Base-by-base conservation (phyloP, 2,329 filamentous ascomycete species). In the Hymenoscyphus repandus region DNA sequence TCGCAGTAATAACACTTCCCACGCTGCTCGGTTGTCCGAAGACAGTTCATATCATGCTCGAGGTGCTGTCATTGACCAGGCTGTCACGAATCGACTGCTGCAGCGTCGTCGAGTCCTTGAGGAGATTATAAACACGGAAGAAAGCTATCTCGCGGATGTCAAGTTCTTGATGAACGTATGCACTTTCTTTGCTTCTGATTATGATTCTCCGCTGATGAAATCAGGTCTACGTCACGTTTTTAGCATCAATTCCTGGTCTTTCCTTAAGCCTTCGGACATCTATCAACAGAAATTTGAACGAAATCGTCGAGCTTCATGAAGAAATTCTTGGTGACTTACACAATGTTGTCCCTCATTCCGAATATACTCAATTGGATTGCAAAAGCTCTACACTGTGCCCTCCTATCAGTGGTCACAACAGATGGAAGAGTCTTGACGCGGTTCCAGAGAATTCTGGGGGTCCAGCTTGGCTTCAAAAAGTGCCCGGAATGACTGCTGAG, bases 91-190 rank as follows among this genome's bases (percentile, higher is more conserved):
- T 58, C 81, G 91, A 47, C 81, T 89, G 1, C 69, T 87, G 17
- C 86, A 90, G 62, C 81, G 93, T 54, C 82, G 89, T 12, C 83
- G 85, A 55, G 83, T 95, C 36, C 70, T 97, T 33, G 88, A 93
- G 64, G 93, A 97, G 69, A 73, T 97, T 45, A 82, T 96, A 54
- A 79, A 72, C 50, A 95, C 91, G 0, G 93, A 97, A 68, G 87
- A 93, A 65, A 82, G 85, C 62, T 97, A 97, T 66, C 84, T 97
- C 60, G 82, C 85, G 13, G 92, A 96, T 62, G 70, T 97, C 51
- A 89, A 89, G 61, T 90, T 93, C 58, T 74, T 97, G 52, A 86
- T 87, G 66, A 90, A 95, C 69, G 91, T 92, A 72, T 65, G 82
- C 63, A 71, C 70, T 70, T 47, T 71, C 72, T 62, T 43, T 27